phyloP scores from a whole-genome alignment of 202 grass and related monocot genomes.

The Thinopyrum obtusiflorum region DNA sequence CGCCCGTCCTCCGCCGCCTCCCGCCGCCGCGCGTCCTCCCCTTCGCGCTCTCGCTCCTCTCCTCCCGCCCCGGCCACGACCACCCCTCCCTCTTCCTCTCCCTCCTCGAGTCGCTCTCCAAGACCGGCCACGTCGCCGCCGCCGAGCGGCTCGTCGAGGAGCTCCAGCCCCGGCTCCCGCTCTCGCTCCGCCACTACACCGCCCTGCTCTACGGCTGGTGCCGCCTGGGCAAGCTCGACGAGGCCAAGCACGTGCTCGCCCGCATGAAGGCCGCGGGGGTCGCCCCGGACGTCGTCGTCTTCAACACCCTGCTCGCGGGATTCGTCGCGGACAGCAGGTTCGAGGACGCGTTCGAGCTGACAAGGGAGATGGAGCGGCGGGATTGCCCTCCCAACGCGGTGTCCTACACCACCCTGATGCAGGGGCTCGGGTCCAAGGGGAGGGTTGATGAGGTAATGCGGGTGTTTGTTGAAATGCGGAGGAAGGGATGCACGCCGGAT shows the following conservation, averaged over 20 bases:
- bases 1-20: constrained; percentile 68
- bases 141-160: constrained; percentile 88
- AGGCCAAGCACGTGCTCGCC: constrained; percentile 83
- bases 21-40: constrained; percentile 54
- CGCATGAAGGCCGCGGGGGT: constrained; percentile 70
- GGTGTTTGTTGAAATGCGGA: constrained; percentile 95
- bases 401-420: constrained; percentile 97
- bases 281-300: constrained; percentile 77
- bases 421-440: constrained; percentile 72
- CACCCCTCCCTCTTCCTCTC: constrained; percentile 56
- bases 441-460: constrained; percentile 80
- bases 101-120: constrained; percentile 79
- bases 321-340: constrained; percentile 72
- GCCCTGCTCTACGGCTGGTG: constrained; percentile 95
- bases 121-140: constrained; percentile 60
- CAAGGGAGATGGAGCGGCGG: constrained; percentile 67
- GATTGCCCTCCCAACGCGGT: constrained; percentile 70
- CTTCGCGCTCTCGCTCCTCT: constrained; percentile 59
- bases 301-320: constrained; percentile 82
- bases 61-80: constrained; percentile 49
- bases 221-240: constrained; percentile 79
- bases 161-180: constrained; percentile 47
- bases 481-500: constrained; percentile 61
- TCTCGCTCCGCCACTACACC: constrained; percentile 73
- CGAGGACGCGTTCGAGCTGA: constrained; percentile 76